Percentiles rank a stretch among this genome's conserved stretches.
These are phyloP conservation scores for Calonectria hongkongensis DNA, from an alignment of 2,329 filamentous ascomycete genomes.

Conservation along the genomic window DNA sequence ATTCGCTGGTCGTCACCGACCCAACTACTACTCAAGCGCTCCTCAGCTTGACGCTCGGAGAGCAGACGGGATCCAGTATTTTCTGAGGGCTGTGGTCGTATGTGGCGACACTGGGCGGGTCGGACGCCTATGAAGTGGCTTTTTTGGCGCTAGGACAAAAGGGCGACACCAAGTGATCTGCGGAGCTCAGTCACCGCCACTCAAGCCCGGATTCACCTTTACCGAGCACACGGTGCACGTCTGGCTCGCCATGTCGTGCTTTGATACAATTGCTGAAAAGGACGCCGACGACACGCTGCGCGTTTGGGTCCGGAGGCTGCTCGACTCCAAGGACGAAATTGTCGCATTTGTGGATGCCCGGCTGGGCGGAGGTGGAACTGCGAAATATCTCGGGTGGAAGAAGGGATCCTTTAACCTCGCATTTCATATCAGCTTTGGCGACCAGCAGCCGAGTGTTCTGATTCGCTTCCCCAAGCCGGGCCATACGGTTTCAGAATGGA, in stretches of 20 bases:
- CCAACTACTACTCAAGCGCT: conserved; percentile 29
- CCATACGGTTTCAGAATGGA: conserved; percentile 43
- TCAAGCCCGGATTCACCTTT: background rate
- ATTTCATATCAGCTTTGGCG: conserved; percentile 49
- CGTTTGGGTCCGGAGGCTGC: conserved; percentile 19
- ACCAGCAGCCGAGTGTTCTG: conserved; percentile 48
- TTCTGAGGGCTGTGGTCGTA: conserved; percentile 27
- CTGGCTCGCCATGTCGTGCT: conserved; percentile 22
- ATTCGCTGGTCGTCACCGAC: conserved; percentile 27
- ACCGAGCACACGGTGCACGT: background rate
- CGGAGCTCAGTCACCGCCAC: conserved; percentile 21
- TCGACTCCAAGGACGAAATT: conserved; percentile 50
- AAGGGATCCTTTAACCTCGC: conserved; percentile 57
- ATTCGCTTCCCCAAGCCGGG: conserved; percentile 55
- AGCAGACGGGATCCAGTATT: conserved; percentile 29
- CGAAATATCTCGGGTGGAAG: conserved; percentile 50
- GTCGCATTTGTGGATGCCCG: conserved; percentile 48
- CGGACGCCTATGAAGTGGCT: conserved; percentile 1
- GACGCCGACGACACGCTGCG: conserved; percentile 23
- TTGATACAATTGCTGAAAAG: conserved; percentile 23
- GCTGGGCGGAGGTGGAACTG: conserved; percentile 39
- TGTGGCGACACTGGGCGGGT: background rate
- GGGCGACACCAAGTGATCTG: background rate
- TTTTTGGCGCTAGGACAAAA: conserved; percentile 22
- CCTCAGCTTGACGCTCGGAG: conserved; percentile 25